Evolutionary conservation across 2,329 filamentous ascomycete genomes (phyloP).

Genomic region (Colletotrichum sp.): DNA sequence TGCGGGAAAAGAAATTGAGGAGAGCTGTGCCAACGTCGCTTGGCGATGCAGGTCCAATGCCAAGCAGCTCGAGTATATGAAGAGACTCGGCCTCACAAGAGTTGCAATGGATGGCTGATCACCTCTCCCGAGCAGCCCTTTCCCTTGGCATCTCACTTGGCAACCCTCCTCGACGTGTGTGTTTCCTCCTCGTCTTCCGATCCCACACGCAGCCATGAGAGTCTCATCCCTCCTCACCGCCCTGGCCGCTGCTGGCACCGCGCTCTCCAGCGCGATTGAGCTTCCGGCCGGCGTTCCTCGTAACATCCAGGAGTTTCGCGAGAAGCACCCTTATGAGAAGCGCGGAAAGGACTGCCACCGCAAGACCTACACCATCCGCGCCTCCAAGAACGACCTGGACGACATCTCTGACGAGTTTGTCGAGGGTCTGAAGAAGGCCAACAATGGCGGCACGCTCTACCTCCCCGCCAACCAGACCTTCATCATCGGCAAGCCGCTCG

Average conservation of each 20-base stretch:
- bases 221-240: conserved; percentile 19
- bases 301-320: conserved; percentile 27
- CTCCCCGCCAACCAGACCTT: conserved; percentile 60
- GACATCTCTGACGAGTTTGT: conserved; percentile 41
- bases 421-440: conserved; percentile 45
- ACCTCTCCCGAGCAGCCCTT: conserved; percentile 9
- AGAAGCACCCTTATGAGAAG: conserved; percentile 60
- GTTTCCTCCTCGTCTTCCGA: neutral
- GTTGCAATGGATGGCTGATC: neutral
- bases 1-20: neutral
- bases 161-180: neutral
- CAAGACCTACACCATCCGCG: conserved; percentile 15
- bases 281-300: conserved; percentile 26
- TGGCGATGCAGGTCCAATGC: conserved; percentile 11
- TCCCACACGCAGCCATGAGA: conserved; percentile 23
- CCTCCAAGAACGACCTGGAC: conserved; percentile 48
- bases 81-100: conserved; percentile 1
- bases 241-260: conserved; percentile 22
- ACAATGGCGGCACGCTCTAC: conserved; percentile 64
- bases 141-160: conserved; percentile 6
- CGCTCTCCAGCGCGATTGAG: conserved; percentile 11
- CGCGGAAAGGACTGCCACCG: conserved; percentile 12
- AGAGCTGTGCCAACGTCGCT: neutral
- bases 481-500: conserved; percentile 65
- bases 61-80: conserved; percentile 16